Evolutionary conservation across 805 yeast genomes (phyloP), one percentile per base, ranked within the genome.

Genomic region (Soucietia sequanensis): DNA sequence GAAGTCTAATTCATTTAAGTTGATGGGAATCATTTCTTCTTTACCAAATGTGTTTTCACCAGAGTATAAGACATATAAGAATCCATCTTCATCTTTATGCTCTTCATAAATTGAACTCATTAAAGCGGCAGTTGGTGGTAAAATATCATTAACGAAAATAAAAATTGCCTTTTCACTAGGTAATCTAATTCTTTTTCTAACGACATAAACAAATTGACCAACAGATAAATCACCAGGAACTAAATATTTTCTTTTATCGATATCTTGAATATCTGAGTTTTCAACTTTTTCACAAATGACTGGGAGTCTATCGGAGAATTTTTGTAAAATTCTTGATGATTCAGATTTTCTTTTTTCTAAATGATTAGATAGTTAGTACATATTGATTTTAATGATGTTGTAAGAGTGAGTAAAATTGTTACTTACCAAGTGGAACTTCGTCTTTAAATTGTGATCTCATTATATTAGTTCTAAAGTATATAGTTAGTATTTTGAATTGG

Each of bases 141-240:
- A 75, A 38, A 93, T 89, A 60, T 93, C 99, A 58, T 93, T 91
- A 45, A 93, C 96, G 61, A 93, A 93, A 47, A 93, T 89, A 65
- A 93, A 93, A 46, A 93, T 91, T 28, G 99, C 99, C 81, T 91
- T 90, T 63, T 93, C 99, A 19, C 96, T 85, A 31, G 96, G 96
- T 44, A 93, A 76, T 71, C 85, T 85, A 62, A 93, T 90, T 62
- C 99, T 83, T 68, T 91, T 90, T 65, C 99, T 82, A 51, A 93
- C 88, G 42, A 93, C 99, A 57, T 93, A 93, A 29, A 93, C 99
- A 68, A 93, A 91, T 65, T 93, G 99, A 27, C 99, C 99, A 40
- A 93, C 96, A 0, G 97, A 88, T 52, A 93, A 76, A 59, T 93
- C 99, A 18, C 90, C 81, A 6, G 99, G 99, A 8, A 93, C 99